Conservation (phyloP, 495 filamentous ascomycete species). For the Cenococcum geophilum region DNA sequence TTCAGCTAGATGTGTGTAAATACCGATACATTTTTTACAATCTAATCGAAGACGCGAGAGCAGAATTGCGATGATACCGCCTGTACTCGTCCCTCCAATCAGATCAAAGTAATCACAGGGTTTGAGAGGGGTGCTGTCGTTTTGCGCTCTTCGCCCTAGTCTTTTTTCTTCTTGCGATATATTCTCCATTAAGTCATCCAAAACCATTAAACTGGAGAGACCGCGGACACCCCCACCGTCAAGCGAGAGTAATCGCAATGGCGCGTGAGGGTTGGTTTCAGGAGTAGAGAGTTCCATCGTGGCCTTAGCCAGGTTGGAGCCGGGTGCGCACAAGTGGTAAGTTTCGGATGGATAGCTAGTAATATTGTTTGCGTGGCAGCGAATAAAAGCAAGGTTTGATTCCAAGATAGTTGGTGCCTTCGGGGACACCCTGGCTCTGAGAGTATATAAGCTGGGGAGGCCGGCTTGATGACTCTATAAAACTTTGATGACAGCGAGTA, state of each 20-base stretch:
- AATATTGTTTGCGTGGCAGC: too few species aligned
- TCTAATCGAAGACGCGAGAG: constrained; percentile 31
- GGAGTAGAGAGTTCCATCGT: constrained; percentile 21
- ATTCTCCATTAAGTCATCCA: constrained; percentile 31
- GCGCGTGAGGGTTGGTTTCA: constrained; percentile 27
- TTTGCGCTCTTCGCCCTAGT: constrained; percentile 13
- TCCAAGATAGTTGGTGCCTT: too few species aligned
- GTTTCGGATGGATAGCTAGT: not conserved
- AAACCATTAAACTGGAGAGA: constrained; percentile 30
- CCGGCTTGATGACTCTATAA: too few species aligned
- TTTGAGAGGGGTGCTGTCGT: constrained; percentile 18
- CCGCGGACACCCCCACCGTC: constrained; percentile 32
- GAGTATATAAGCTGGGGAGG: too few species aligned
- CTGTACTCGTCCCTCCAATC: constrained; percentile 30
- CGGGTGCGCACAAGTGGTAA: not conserved
- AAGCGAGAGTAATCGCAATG: constrained; percentile 27
- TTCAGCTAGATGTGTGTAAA: constrained; percentile 30
- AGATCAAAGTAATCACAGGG: constrained; percentile 34
- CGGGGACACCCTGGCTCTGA: too few species aligned
- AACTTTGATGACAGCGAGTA: too few species aligned
- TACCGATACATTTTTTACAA: constrained; percentile 28
- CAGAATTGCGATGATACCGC: constrained; percentile 32
- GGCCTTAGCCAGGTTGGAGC: not conserved
- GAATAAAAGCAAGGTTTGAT: too few species aligned
- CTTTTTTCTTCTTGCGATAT: constrained; percentile 29